Evolutionary conservation across 2,329 filamentous ascomycete species (phyloP).

Genomic region (Rosellinia necatrix): DNA sequence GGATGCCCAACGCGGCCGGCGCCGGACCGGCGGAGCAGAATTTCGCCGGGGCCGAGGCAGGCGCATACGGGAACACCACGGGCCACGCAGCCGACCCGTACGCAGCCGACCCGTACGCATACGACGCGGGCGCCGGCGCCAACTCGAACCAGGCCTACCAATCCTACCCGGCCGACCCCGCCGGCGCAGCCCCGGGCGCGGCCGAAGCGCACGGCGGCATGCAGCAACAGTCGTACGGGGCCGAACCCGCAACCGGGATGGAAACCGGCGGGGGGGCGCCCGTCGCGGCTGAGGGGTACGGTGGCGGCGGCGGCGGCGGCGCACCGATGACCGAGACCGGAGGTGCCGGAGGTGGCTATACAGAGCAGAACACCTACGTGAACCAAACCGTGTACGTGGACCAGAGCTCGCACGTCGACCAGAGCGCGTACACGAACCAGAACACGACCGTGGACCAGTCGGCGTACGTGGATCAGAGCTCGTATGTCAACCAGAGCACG

Average conservation of each 20-base stretch:
- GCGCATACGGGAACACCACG: constrained; percentile 3
- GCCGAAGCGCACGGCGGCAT: background rate
- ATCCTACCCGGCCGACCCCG: constrained; percentile 1
- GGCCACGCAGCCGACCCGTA: constrained; percentile 12
- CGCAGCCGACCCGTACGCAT: background rate
- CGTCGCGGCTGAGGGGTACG: background rate
- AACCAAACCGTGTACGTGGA: constrained; percentile 1
- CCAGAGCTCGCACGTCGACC: constrained; percentile 14
- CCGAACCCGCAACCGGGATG: background rate
- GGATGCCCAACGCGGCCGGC: background rate
- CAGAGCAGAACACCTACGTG: constrained; percentile 6
- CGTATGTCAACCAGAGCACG: constrained; percentile 3
- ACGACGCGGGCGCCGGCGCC: background rate
- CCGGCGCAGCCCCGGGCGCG: background rate
- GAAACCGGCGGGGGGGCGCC: background rate
- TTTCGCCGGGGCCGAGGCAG: background rate
- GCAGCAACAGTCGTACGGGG: constrained; percentile 8
- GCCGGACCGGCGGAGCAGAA: constrained; percentile 6
- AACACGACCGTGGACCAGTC: constrained; percentile 12
- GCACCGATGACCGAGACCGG: background rate
- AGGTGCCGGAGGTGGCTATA: background rate
- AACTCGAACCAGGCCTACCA: background rate
- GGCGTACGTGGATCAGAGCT: constrained; percentile 15
- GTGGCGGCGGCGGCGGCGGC: background rate
- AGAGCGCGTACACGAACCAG: constrained; percentile 10